Percentiles rank a stretch among this genome's conserved stretches.
phyloP scores from a whole-genome alignment of 2,329 filamentous ascomycete genomes.

The Penicillium sp. region DNA sequence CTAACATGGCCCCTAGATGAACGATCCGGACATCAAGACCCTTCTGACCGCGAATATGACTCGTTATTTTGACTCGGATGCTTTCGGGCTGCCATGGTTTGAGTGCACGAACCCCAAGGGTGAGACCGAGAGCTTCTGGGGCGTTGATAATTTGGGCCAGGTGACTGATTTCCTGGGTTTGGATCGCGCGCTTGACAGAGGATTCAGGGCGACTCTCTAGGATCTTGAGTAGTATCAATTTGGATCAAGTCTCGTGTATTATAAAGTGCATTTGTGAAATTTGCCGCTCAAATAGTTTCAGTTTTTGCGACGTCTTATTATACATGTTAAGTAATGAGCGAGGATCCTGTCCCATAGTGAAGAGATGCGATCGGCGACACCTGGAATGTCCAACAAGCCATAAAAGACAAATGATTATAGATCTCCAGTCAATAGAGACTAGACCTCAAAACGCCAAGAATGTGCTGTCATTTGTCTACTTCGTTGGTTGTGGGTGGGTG shows the following conservation, averaged over 20 bases:
- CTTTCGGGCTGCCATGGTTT: conserved; percentile 64
- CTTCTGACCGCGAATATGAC: conserved; percentile 52
- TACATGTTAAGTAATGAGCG: background rate
- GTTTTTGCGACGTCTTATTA: background rate
- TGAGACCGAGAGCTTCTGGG: conserved; percentile 58
- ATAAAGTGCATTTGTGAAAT: background rate
- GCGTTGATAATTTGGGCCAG: conserved; percentile 60
- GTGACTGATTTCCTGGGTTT: conserved; percentile 55
- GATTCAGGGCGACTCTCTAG: conserved; percentile 33
- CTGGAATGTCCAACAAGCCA: background rate
- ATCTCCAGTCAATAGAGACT: conserved; percentile 4
- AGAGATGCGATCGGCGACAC: background rate
- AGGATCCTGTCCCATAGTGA: conserved; percentile 2
- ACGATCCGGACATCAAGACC: conserved; percentile 48
- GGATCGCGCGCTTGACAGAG: conserved; percentile 37
- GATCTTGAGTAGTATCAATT: background rate
- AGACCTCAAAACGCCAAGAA: background rate
- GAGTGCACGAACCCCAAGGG: conserved; percentile 56
- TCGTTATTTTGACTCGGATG: conserved; percentile 55
- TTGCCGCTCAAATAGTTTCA: background rate
- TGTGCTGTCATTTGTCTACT: background rate
- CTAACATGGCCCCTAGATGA: conserved; percentile 14
- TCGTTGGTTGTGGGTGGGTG: conserved; percentile 7
- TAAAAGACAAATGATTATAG: background rate
- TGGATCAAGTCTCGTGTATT: background rate